Conservation (phyloP, 495 filamentous ascomycete species). For the Penicillium silybi region DNA sequence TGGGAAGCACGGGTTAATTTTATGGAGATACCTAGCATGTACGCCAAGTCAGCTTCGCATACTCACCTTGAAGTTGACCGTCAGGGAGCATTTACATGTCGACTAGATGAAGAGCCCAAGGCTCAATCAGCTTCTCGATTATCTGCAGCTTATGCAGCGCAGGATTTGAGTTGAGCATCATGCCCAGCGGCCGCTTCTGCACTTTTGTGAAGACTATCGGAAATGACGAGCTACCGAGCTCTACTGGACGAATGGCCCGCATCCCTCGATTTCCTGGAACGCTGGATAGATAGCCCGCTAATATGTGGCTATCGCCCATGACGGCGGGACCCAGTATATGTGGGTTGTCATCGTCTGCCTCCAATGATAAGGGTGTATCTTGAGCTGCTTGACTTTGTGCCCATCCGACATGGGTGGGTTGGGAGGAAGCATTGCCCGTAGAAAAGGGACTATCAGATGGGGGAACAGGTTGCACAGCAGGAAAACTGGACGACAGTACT, state of each 20-base stretch:
- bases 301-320: conserved; percentile 27
- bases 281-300: conserved; percentile 24
- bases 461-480: not conserved
- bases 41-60: not conserved
- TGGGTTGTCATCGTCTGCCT: conserved; percentile 18
- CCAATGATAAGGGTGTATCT: conserved; percentile 12
- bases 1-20: conserved; percentile 37
- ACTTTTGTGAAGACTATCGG: conserved; percentile 6
- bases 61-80: not conserved
- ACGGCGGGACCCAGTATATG: conserved; percentile 34
- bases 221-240: not conserved
- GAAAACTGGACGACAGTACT: not conserved
- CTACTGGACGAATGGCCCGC: conserved; percentile 32
- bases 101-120: conserved; percentile 5
- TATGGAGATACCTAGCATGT: conserved; percentile 28
- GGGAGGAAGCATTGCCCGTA: not conserved
- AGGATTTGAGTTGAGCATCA: conserved; percentile 8
- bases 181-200: conserved; percentile 9
- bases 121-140: conserved; percentile 14
- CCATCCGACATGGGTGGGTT: too few species aligned
- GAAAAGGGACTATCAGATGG: not conserved
- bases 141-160: conserved; percentile 10
- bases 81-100: conserved; percentile 28
- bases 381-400: conserved; percentile 1
- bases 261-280: not conserved